These are phyloP conservation scores for Penicillium diatomitis DNA, from an alignment of 495 filamentous ascomycete species.

Conservation along the genomic window DNA sequence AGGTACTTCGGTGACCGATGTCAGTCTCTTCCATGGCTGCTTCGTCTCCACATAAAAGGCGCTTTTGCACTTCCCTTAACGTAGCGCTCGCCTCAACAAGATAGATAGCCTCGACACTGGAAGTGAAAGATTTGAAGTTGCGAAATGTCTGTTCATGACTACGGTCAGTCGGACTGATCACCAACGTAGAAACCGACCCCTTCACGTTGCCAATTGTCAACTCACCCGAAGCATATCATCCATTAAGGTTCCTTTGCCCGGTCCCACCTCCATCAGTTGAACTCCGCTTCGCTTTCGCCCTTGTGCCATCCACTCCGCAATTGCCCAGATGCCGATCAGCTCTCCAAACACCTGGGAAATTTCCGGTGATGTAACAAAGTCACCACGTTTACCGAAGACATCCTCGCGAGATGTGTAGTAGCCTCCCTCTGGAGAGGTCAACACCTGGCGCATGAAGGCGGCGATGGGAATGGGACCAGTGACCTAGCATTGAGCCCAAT, in stretches of 20 bases:
- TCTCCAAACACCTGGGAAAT: constrained; percentile 97
- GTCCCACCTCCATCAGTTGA: constrained; percentile 86
- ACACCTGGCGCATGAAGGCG: constrained; percentile 95
- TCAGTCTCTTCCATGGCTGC: constrained; percentile 59
- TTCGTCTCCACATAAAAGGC: constrained; percentile 71
- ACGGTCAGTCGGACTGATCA: not conserved
- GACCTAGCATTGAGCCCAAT: constrained; percentile 24
- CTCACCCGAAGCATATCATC: constrained; percentile 86
- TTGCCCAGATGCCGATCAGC: constrained; percentile 84
- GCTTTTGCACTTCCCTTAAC: constrained; percentile 66
- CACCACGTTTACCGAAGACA: constrained; percentile 82
- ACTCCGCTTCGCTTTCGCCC: constrained; percentile 60
- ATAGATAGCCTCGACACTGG: constrained; percentile 74
- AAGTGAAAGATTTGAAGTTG: constrained; percentile 68
- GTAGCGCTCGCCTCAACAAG: constrained; percentile 80
- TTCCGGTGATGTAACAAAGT: constrained; percentile 95
- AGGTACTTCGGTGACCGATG: constrained; percentile 63
- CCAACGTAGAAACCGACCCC: not conserved
- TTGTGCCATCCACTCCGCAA: constrained; percentile 93
- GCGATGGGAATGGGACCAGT: constrained; percentile 90
- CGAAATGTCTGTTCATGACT: constrained; percentile 58
- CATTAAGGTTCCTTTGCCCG: constrained; percentile 93
- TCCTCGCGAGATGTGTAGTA: constrained; percentile 70
- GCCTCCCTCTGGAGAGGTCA: constrained; percentile 81
- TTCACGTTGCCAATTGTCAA: not conserved